Percentiles rank a stretch among this genome's conserved stretches.
phyloP scores from a whole-genome alignment of 164 flowering plant genomes.

The Tetrastigma voinierianum region DNA sequence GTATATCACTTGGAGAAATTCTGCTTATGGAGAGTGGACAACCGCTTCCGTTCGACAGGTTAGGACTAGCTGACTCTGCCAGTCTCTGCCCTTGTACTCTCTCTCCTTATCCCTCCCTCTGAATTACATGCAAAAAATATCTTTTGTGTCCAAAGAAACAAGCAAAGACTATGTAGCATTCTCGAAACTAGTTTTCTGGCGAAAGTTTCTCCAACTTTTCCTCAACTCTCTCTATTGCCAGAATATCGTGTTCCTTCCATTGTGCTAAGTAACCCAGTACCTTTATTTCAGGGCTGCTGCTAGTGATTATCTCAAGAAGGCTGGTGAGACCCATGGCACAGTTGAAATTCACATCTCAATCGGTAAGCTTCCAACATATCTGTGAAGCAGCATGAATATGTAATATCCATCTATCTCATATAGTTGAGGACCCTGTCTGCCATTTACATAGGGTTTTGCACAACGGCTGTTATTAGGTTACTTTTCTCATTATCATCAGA shows the following conservation, averaged over 20 bases:
- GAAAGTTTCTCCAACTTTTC: not conserved
- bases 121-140: no score
- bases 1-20: conserved; percentile 74
- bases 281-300: conserved; percentile 66
- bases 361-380: conserved; percentile 47
- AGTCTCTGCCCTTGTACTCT: no score
- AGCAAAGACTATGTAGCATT: no score
- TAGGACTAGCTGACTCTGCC: not conserved
- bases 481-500: no score
- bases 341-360: conserved; percentile 66
- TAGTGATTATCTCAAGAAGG: conserved; percentile 65
- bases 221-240: not conserved
- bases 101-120: no score
- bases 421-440: no score
- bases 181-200: no score
- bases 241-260: not conserved
- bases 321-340: conserved; percentile 87
- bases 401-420: no score
- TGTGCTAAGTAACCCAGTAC: not conserved
- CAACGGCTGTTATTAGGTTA: no score
- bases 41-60: conserved; percentile 91
- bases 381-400: no score
- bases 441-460: no score
- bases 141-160: no score
- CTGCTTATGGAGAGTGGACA: conserved; percentile 92